A percentile compares a stretch with the other conserved stretches of the same genome.
phyloP scores from a whole-genome alignment of 78 protist genomes.

The Dictyostelium intermedium region DNA sequence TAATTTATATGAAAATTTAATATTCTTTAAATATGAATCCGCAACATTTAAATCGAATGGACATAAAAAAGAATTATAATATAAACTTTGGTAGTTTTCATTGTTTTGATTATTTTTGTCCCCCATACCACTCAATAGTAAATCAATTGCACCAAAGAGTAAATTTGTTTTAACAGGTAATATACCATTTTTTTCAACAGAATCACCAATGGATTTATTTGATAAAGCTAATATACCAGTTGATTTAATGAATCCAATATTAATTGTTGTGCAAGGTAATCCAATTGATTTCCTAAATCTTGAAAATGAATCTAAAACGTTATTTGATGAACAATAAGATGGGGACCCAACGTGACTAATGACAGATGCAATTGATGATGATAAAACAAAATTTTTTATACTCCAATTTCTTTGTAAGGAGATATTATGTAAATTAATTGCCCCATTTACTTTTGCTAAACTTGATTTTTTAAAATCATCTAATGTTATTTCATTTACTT shows the following conservation, averaged over 20 bases:
- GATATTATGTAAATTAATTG: conserved; percentile 59
- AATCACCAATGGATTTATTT: neutral
- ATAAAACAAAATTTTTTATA: conserved; percentile 42
- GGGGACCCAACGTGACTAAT: neutral
- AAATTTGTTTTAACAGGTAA: neutral
- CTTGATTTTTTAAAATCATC: neutral
- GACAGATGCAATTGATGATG: conserved; percentile 58
- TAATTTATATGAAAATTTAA: neutral
- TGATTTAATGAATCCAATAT: conserved; percentile 60
- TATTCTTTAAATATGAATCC: neutral
- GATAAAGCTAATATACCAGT: neutral
- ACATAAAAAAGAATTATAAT: neutral
- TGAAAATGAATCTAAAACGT: conserved; percentile 66
- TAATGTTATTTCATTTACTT: neutral
- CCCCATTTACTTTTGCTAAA: conserved; percentile 81
- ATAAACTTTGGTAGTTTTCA: neutral
- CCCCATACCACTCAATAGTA: neutral
- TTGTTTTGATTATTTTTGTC: too few relatives aligned
- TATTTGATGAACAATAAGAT: conserved; percentile 81
- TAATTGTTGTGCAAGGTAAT: conserved; percentile 15
- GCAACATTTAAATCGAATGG: neutral
- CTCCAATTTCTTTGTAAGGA: neutral
- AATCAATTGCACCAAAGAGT: neutral
- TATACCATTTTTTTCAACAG: neutral
- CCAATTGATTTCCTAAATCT: conserved; percentile 49